A percentile compares a stretch with the other conserved stretches of the same genome.
Conservation (phyloP, 2,329 filamentous ascomycete species). For the Phaeoacremonium minimum region DNA sequence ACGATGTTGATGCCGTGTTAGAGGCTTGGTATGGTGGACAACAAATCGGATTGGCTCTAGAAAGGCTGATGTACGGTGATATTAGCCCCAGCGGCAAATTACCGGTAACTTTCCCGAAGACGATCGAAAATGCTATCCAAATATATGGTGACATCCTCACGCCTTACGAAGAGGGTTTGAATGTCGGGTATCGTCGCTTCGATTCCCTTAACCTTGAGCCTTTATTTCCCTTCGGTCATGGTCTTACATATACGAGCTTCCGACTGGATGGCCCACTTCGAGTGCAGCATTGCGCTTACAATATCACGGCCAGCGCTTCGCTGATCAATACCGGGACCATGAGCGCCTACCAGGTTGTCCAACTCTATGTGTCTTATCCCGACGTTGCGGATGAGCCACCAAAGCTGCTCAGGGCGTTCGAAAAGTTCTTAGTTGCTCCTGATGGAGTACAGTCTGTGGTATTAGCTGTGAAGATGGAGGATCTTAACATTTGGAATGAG, state of each 20-base stretch:
- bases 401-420: slow-evolving; percentile 1
- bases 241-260: slow-evolving; percentile 1
- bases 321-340: background rate
- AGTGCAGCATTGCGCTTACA: background rate
- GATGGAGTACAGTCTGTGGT: background rate
- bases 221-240: slow-evolving; percentile 2
- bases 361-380: slow-evolving; percentile 2
- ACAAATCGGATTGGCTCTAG: slow-evolving; percentile 8
- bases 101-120: slow-evolving; percentile 5
- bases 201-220: slow-evolving; percentile 1
- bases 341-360: slow-evolving; percentile 1
- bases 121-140: slow-evolving; percentile 4
- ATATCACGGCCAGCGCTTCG: no score
- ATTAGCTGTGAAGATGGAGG: slow-evolving; percentile 6
- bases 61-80: slow-evolving; percentile 7
- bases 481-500: slow-evolving; percentile 12
- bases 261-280: background rate
- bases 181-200: slow-evolving; percentile 2
- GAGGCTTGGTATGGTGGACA: slow-evolving; percentile 7
- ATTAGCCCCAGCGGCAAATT: slow-evolving; percentile 10
- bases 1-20: slow-evolving; percentile 5
- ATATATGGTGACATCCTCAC: slow-evolving; percentile 1
- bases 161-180: background rate
- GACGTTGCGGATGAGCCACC: slow-evolving; percentile 1
- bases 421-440: background rate